Base-by-base conservation (phyloP, 768 basidiomycete species). In the Flagelloscypha sp. region DNA sequence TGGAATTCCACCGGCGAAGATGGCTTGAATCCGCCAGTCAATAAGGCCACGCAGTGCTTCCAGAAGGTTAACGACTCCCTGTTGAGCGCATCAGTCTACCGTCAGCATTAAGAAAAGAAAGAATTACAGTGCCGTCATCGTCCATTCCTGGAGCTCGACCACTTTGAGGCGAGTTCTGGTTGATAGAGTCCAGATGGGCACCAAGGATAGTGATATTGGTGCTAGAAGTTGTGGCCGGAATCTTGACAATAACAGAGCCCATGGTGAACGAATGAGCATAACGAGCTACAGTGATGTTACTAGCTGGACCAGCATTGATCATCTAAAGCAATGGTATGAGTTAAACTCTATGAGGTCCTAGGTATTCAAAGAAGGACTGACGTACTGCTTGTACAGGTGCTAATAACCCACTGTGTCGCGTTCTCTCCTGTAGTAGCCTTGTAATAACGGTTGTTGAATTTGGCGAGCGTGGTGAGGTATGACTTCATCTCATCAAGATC, bases 1-100 rank as follows among this genome's bases (percentile, higher is more conserved):
- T 57, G 55, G 38, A 58, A 61, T 34, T 61, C 55, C 8, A 61
- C 25, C 0, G 55, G 47, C 1, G 45, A 49, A 15, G 32, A 29
- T 3, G 59, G 58, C 27, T 44, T 49, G 49, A 63, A 68, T 3
- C 54, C 58, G 27, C 55, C 46, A 9, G 57, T 56, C 22, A 68
- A 48, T 15, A 71, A 55, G n/a, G 19, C 54, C 55, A 24, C 66
- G 50, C 43, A 62, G 56, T 19, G 57, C 61, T 47, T 71, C 67
- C 10, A 70, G 53, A 16, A 66, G 49, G 43, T 66, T 67, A 30
- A 67, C 65, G 19, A 50, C 57, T 10, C 70, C n/a, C n/a, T n/a
- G n/a, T n/a, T n/a, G n/a, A n/a, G n/a, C n/a, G n/a, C n/a, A n/a
- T n/a, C n/a, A n/a, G n/a, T n/a, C n/a, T n/a, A n/a, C n/a, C n/a